Conservation (phyloP, 257 asterid species). For the Oldenlandia corymbosa region DNA sequence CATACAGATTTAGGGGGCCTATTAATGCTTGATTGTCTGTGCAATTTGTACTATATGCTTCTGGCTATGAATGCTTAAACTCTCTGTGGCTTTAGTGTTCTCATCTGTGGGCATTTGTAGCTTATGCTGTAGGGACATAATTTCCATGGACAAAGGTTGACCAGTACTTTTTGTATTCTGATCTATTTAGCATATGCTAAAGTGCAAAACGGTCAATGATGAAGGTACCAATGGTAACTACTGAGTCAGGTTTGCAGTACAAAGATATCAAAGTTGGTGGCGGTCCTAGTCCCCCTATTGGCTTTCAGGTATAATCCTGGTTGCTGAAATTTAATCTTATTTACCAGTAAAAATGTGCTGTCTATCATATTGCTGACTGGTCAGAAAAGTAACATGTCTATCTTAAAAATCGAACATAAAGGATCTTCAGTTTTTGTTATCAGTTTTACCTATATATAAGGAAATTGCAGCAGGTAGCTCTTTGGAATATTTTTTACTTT, state of each 20-base stretch:
- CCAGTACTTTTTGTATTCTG: not conserved
- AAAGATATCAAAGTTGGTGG: slow-evolving; percentile 83
- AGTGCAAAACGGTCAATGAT: slow-evolving; percentile 6
- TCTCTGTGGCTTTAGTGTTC: not conserved
- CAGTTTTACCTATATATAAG: too few relatives aligned
- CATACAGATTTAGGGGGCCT: not conserved
- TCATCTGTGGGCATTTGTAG: not conserved
- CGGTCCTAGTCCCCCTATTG: slow-evolving; percentile 95
- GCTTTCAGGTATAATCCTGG: slow-evolving; percentile 66
- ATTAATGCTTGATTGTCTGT: not conserved
- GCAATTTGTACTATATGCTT: not conserved
- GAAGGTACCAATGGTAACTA: slow-evolving; percentile 81
- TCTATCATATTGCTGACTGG: not conserved
- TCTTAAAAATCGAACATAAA: too few relatives aligned
- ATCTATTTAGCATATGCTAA: slow-evolving; percentile 17
- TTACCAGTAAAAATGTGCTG: not conserved
- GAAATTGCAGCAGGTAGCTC: too few relatives aligned
- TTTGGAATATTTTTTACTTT: not conserved
- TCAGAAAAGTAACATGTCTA: not conserved
- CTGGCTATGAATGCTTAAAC: not conserved
- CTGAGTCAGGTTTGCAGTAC: slow-evolving; percentile 91
- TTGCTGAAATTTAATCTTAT: not conserved
- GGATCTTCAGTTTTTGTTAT: too few relatives aligned
- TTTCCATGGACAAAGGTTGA: not conserved
- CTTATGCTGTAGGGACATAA: not conserved